Base-by-base conservation (phyloP, 441 rosid genomes). In the Jatropha podagrica region DNA sequence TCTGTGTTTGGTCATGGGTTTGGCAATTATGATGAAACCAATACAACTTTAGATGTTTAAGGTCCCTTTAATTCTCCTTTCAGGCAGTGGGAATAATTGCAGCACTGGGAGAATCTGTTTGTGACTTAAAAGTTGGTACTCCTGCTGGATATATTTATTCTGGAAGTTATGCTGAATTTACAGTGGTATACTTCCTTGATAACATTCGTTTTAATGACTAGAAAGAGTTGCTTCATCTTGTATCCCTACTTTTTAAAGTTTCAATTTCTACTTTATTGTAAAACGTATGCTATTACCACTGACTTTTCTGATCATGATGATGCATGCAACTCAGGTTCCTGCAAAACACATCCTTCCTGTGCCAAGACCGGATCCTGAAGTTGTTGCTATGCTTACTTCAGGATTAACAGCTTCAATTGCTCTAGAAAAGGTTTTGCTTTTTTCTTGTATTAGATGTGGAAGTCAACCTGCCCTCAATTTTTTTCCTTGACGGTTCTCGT, bases 351-450 rank as follows among this genome's bases (percentile, higher is more conserved):
- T 96, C 58, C 97, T 96, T 81, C 93, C 97, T 61, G 94, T 96
- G 73, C 89, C 97, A 72, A 91, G 92, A 80, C 99, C 97, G 62
- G 98, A 92, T 78, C 96, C 99, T 40, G 98, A 96, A 87, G 98
- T 92, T 78, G 93, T 96, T 81, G 99, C 97, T 74, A 90, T 96
- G 98, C 98, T 96, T 82, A 96, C 99, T 68, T 96, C 98, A 26
- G 99, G 99, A 71, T 79, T 96, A 78, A 96, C 99, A 64, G 99
- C 99, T 13, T 94, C 97, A 74, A 96, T 91, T 65, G 97, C 97
- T 77, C 86, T 96, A 60, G 97, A 96, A 75, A 94, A 89, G 98
- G 99, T 94, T 40, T 41, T 79, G 63, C 62, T 59, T 80, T 14
- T 40, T 70, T 18, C 74, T 9, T 68, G 62, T 44, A 13, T 56